phyloP scores from a whole-genome alignment of 345 rosid genomes.

The Erysimum cheiranthoides region DNA sequence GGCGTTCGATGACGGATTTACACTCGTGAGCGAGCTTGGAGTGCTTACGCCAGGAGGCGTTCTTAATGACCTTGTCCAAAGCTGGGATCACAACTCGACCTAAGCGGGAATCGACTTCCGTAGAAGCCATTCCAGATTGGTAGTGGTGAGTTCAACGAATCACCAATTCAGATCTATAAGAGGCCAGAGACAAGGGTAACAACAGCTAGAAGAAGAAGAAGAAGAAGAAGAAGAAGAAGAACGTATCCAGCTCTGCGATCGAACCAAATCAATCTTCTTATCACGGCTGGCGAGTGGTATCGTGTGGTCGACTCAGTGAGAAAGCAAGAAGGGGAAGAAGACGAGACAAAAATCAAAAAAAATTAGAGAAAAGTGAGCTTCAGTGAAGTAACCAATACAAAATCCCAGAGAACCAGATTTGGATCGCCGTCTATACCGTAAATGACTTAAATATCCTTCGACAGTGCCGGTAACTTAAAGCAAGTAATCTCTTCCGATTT shows the following conservation, averaged over 20 bases:
- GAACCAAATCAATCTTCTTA: neutral
- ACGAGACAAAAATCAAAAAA: neutral
- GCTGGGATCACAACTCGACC: slow-evolving; percentile 75
- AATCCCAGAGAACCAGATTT: slow-evolving; percentile 38
- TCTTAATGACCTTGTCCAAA: slow-evolving; percentile 84
- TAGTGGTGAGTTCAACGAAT: slow-evolving; percentile 35
- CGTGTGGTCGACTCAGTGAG: slow-evolving; percentile 12
- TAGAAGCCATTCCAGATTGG: slow-evolving; percentile 96
- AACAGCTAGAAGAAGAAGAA: neutral
- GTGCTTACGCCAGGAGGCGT: slow-evolving; percentile 98
- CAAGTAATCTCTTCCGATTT: neutral
- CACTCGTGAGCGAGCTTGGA: slow-evolving; percentile 93
- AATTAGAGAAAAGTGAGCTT: neutral
- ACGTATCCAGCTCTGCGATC: slow-evolving; percentile 4
- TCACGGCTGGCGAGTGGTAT: neutral
- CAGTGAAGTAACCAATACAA: slow-evolving; percentile 8
- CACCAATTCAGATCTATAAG: slow-evolving; percentile 53
- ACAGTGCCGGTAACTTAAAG: neutral
- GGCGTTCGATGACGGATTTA: slow-evolving; percentile 79
- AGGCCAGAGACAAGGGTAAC: neutral
- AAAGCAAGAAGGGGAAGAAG: neutral
- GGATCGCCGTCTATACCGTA: slow-evolving; percentile 31
- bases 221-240: too few species aligned
- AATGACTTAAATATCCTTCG: slow-evolving; percentile 18
- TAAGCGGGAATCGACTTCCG: slow-evolving; percentile 99